Evolutionary conservation across 768 basidiomycete species (phyloP).

Genomic region (Trametes cinnabarina): DNA sequence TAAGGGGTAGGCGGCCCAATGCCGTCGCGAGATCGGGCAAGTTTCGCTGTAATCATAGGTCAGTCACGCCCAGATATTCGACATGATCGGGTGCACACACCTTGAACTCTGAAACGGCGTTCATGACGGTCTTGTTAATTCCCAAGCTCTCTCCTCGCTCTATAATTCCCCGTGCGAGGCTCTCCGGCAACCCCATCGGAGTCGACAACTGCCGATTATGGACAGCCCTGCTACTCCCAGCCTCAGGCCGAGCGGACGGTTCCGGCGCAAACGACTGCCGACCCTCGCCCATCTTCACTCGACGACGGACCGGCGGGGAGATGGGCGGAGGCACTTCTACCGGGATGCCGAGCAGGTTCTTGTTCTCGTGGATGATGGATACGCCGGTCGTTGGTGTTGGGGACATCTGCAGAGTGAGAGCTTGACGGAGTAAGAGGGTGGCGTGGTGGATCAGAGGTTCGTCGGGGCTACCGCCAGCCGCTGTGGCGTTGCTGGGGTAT

Average conservation of each 20-base stretch:
- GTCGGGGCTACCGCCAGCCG: slow-evolving; percentile 7
- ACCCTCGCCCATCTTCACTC: slow-evolving; percentile 33
- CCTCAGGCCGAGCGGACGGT: not conserved
- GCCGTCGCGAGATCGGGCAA: slow-evolving; percentile 79
- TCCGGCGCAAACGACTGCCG: slow-evolving; percentile 27
- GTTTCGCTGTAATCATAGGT: slow-evolving; percentile 55
- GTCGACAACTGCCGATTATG: slow-evolving; percentile 28
- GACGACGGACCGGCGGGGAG: slow-evolving; percentile 37
- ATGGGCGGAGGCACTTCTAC: slow-evolving; percentile 57
- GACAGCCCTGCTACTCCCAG: slow-evolving; percentile 6
- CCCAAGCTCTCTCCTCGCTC: slow-evolving; percentile 78
- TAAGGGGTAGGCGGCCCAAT: slow-evolving; percentile 56
- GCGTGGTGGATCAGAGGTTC: slow-evolving; percentile 49
- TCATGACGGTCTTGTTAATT: slow-evolving; percentile 82
- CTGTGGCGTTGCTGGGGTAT: slow-evolving; percentile 63
- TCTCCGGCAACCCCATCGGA: slow-evolving; percentile 62
- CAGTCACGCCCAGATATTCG: not conserved
- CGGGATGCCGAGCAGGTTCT: slow-evolving; percentile 70
- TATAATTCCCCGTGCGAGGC: slow-evolving; percentile 67
- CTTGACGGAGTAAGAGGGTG: slow-evolving; percentile 78
- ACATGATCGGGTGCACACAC: slow-evolving; percentile 43
- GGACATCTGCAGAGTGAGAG: slow-evolving; percentile 71
- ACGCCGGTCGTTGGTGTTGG: slow-evolving; percentile 73
- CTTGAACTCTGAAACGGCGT: slow-evolving; percentile 73
- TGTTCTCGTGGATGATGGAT: slow-evolving; percentile 80